Evolutionary conservation across 2,329 filamentous ascomycete species (phyloP).

Genomic region (Tolypocladium inflatum): DNA sequence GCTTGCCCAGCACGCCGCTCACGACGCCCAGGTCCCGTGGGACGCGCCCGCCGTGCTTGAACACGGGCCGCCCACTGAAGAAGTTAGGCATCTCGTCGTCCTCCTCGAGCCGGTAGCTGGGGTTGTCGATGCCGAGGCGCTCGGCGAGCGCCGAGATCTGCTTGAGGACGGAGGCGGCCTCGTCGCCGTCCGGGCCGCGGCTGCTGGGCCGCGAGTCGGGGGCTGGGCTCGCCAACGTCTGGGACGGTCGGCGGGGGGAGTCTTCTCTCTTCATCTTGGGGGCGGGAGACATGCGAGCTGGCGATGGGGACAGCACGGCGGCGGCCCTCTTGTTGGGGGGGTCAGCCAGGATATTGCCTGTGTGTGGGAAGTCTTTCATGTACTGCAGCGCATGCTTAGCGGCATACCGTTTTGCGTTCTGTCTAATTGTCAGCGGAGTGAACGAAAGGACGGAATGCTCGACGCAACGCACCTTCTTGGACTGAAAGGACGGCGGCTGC

Average conservation of each 20-base stretch:
- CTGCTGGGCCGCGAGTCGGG: not conserved
- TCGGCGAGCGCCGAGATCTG: slow-evolving; percentile 22
- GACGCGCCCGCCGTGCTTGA: slow-evolving; percentile 17
- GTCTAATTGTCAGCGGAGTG: not conserved
- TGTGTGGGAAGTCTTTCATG: slow-evolving; percentile 13
- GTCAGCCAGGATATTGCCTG: not conserved
- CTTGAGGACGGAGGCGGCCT: slow-evolving; percentile 7
- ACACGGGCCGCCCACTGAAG: slow-evolving; percentile 27
- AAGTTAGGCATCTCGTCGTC: slow-evolving; percentile 12
- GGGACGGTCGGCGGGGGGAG: not conserved
- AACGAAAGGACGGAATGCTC: not conserved
- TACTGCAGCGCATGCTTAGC: slow-evolving; percentile 37
- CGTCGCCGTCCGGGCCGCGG: not conserved
- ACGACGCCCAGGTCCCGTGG: slow-evolving; percentile 24
- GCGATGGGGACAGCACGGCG: not conserved
- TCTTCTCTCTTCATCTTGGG: slow-evolving; percentile 1
- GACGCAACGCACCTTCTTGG: slow-evolving; percentile 32
- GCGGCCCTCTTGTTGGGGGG: not conserved
- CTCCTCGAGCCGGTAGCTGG: slow-evolving; percentile 21
- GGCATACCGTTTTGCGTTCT: slow-evolving; percentile 43
- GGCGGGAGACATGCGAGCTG: not conserved
- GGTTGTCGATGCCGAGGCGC: slow-evolving; percentile 20
- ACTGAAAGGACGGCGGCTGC: slow-evolving; percentile 26
- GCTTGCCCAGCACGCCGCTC: slow-evolving; percentile 20
- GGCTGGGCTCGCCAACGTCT: not conserved